phyloP scores from a whole-genome alignment of 1,284 basidiomycete species.

The Fomitopsis palustris region DNA sequence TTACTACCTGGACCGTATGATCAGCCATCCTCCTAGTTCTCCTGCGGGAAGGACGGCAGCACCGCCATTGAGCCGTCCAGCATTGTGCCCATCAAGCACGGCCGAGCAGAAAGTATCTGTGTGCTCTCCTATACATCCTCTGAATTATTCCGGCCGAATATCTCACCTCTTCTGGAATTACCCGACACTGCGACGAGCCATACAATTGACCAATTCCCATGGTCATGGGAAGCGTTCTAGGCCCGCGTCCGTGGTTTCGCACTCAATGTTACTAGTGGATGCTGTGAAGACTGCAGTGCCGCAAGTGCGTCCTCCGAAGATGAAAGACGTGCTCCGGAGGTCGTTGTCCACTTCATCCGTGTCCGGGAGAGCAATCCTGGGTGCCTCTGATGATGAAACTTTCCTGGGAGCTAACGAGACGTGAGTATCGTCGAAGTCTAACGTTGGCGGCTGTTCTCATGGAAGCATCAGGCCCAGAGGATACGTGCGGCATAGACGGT shows the following conservation, averaged over 20 bases:
- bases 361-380: background rate
- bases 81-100: background rate
- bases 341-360: background rate
- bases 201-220: constrained; percentile 1
- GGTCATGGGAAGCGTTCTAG: background rate
- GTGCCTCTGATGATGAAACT: too few species aligned
- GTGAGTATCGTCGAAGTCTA: background rate
- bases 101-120: background rate
- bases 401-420: background rate
- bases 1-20: constrained; percentile 30
- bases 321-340: background rate
- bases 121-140: constrained; percentile 3
- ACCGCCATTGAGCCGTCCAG: background rate
- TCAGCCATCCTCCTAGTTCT: constrained; percentile 12
- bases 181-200: constrained; percentile 14
- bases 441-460: background rate
- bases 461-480: background rate
- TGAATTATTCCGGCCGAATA: constrained; percentile 8
- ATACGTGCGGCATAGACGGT: background rate
- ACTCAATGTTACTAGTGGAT: background rate
- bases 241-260: background rate
- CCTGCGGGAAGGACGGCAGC: background rate
- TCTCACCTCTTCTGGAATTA: constrained; percentile 17
- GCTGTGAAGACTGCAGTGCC: too few species aligned
- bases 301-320: background rate